Percentiles rank a stretch among this genome's conserved stretches.
Evolutionary conservation across 2,329 filamentous ascomycete species (phyloP).

Genomic region (Endocalyx cinctus): DNA sequence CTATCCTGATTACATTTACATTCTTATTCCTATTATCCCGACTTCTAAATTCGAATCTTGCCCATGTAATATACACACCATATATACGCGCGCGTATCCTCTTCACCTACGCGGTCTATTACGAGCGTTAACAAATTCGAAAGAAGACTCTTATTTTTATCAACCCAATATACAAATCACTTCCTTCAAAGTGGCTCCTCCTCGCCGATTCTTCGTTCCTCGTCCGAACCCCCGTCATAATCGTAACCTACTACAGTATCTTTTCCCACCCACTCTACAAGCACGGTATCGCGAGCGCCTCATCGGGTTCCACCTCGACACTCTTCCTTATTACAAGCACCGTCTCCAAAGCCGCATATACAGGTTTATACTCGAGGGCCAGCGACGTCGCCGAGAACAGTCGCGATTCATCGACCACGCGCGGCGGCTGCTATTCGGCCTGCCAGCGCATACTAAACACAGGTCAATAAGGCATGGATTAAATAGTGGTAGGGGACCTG

Average conservation of each 20-base stretch:
- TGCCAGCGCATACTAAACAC: constrained; percentile 19
- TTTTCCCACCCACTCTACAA: constrained; percentile 61
- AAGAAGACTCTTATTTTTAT: no score
- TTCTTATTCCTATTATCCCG: no score
- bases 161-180: no score
- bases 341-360: constrained; percentile 74
- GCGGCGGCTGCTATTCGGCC: constrained; percentile 42
- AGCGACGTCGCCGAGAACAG: constrained; percentile 49
- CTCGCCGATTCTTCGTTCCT: constrained; percentile 33
- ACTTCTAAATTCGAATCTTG: no score
- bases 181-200: constrained; percentile 39
- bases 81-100: no score
- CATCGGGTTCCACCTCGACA: constrained; percentile 68
- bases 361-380: constrained; percentile 62
- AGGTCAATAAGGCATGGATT: no score
- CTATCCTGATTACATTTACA: no score
- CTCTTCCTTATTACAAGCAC: constrained; percentile 65
- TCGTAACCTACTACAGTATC: constrained; percentile 55
- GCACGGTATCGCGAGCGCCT: constrained; percentile 62
- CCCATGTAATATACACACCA: no score
- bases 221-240: constrained; percentile 38
- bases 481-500: no score
- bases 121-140: no score
- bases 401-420: constrained; percentile 42
- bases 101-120: no score